These are phyloP conservation scores for Corylus heterophylla DNA, from an alignment of 306 rosid species.

Conservation along the genomic window DNA sequence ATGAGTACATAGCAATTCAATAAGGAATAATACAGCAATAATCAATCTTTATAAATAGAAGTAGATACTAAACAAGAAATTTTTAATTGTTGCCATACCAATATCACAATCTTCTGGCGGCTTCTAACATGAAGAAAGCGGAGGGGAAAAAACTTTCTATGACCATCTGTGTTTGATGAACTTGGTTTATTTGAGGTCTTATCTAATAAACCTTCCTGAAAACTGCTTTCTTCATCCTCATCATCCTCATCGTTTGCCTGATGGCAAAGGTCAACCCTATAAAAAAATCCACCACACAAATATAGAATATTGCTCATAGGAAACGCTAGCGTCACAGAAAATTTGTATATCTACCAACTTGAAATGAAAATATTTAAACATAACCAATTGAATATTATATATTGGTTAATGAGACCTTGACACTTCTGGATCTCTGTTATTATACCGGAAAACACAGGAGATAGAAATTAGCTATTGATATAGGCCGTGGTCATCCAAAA, in stretches of 20 bases:
- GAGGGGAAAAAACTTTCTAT: constrained; percentile 71
- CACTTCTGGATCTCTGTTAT: not conserved
- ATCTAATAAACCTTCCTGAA: constrained; percentile 64
- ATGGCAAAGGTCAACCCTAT: constrained; percentile 98
- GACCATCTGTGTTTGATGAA: constrained; percentile 44
- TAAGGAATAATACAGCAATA: not conserved
- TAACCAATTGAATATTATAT: not conserved
- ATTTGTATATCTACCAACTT: not conserved
- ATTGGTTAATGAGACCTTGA: not conserved
- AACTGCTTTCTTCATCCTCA: constrained; percentile 72
- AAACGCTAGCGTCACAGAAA: constrained; percentile 15
- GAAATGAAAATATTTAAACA: not conserved
- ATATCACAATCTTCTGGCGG: constrained; percentile 76
- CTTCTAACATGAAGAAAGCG: constrained; percentile 65
- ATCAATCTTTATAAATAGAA: constrained; percentile 15
- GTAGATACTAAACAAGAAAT: constrained; percentile 18
- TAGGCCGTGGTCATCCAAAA: not conserved
- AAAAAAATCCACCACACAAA: constrained; percentile 25
- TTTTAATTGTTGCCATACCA: constrained; percentile 52
- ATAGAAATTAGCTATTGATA: not conserved
- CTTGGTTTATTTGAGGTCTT: constrained; percentile 49
- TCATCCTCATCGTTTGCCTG: constrained; percentile 82
- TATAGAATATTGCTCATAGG: constrained; percentile 27
- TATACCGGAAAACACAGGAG: not conserved
- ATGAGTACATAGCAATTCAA: constrained; percentile 15